Evolutionary conservation across 257 asterid genomes (phyloP).

Genomic region (Handroanthus guayacan): DNA sequence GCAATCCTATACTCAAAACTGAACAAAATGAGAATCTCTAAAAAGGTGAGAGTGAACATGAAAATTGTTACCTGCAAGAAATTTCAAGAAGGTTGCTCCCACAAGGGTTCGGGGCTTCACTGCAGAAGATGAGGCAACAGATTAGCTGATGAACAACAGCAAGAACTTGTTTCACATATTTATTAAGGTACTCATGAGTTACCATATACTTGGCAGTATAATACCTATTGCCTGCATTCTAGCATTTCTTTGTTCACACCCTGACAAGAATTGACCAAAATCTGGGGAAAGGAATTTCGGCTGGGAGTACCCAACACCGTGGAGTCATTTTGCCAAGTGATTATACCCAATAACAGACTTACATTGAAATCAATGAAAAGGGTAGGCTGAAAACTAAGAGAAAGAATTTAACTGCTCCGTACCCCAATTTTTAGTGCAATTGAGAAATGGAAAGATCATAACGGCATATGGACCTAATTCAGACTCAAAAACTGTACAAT

Average conservation of each 20-base stretch:
- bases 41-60: slow-evolving; percentile 5
- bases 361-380: neutral
- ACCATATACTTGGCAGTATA: neutral
- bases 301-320: neutral
- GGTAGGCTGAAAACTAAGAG: neutral
- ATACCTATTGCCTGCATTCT: slow-evolving; percentile 24
- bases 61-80: slow-evolving; percentile 73
- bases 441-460: neutral
- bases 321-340: neutral
- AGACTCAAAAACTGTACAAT: neutral
- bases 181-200: neutral
- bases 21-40: neutral
- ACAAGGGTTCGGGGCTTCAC: slow-evolving; percentile 88
- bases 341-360: neutral
- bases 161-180: slow-evolving; percentile 27
- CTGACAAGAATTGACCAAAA: slow-evolving; percentile 11
- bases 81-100: slow-evolving; percentile 94
- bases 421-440: slow-evolving; percentile 3
- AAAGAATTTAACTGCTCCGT: neutral
- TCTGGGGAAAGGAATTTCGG: neutral
- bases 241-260: slow-evolving; percentile 12
- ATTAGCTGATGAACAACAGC: slow-evolving; percentile 33
- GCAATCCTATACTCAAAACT: neutral
- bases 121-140: slow-evolving; percentile 48
- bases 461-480: neutral